Conservation (phyloP, 169 alveolate species). For the Theileria parva region DNA sequence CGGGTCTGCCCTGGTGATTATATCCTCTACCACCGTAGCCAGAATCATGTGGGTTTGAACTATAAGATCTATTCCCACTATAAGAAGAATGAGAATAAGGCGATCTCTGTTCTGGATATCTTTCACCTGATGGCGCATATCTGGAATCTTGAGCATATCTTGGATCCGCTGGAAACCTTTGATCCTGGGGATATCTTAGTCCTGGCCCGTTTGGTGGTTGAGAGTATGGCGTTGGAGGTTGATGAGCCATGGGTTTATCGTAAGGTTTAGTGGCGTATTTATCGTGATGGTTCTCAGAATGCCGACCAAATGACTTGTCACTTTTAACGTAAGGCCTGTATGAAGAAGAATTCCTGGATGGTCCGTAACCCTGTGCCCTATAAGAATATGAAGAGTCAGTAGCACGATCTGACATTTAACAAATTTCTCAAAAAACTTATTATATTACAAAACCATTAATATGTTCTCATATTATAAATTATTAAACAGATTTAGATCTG, state of each 20-base stretch:
- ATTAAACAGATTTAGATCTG: background rate
- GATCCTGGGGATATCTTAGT: too few relatives aligned
- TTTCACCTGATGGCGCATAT: too few relatives aligned
- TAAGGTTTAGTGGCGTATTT: slow-evolving; percentile 13
- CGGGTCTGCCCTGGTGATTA: background rate
- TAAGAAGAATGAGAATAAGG: background rate
- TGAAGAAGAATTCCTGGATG: slow-evolving; percentile 2
- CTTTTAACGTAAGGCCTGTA: background rate
- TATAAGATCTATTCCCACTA: background rate
- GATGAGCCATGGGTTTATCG: background rate
- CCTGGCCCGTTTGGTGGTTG: background rate
- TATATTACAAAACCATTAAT: background rate
- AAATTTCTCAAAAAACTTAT: background rate
- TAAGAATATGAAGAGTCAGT: background rate
- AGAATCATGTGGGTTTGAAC: background rate
- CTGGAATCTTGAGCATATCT: too few relatives aligned
- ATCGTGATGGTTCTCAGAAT: slow-evolving; percentile 1
- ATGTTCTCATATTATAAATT: background rate
- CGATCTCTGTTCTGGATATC: background rate
- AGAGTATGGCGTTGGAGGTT: background rate
- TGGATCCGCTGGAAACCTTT: too few relatives aligned
- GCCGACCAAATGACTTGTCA: background rate
- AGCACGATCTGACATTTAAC: background rate
- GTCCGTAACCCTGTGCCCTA: slow-evolving; percentile 1
- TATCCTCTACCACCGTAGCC: background rate